Percentiles rank a stretch among this genome's conserved stretches.
These are phyloP conservation scores for Ceratocystis diversiconidia DNA, from an alignment of 2,329 filamentous ascomycete species.

Conservation along the genomic window DNA sequence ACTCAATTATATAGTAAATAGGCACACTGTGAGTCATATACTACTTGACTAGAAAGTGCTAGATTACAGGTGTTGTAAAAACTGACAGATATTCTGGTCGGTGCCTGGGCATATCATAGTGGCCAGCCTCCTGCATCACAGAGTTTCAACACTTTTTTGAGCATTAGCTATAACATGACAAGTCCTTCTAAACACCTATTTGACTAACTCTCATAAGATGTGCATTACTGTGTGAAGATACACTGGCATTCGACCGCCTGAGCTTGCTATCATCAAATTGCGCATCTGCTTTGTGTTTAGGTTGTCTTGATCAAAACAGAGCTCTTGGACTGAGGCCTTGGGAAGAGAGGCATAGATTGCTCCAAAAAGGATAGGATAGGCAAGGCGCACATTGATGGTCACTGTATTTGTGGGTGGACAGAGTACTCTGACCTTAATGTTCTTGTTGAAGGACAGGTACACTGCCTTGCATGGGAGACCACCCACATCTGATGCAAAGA, in stretches of 20 bases:
- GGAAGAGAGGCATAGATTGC: neutral
- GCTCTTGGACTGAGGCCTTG: neutral
- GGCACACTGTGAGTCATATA: no score
- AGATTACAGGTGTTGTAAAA: no score
- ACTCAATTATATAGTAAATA: fast-evolving
- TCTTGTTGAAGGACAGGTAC: neutral
- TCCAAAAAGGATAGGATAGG: neutral
- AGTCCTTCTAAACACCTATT: no score
- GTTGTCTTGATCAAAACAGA: neutral
- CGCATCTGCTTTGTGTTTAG: neutral
- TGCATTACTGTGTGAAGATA: neutral
- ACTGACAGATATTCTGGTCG: no score
- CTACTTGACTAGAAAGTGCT: no score
- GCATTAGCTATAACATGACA: no score
- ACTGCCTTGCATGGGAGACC: neutral
- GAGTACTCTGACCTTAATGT: neutral
- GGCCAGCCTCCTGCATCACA: no score
- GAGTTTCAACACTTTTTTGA: no score
- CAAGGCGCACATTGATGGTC: neutral
- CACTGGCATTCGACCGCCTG: neutral
- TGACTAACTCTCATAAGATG: neutral
- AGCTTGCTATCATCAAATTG: neutral
- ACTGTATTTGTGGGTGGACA: neutral
- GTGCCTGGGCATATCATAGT: no score
- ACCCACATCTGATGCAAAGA: neutral